Base-by-base conservation (phyloP, 306 rosid genomes). In the Abrus precatorius region DNA sequence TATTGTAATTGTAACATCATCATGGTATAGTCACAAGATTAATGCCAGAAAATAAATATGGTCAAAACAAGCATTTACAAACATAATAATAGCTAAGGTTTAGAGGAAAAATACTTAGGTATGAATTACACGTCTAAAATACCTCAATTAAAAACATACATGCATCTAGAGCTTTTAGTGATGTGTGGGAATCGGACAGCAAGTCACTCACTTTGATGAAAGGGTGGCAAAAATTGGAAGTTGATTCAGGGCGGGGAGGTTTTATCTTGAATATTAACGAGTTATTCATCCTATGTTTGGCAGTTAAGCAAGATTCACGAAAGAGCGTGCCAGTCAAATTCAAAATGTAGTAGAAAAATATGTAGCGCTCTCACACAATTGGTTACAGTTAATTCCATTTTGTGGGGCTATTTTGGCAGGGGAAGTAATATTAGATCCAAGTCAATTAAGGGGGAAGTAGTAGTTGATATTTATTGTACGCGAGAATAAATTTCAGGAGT, bases 91-190 rank as follows among this genome's bases (percentile, higher is more conserved):
- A 69, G n/a, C 28, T 43, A 73, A 44, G 70, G 45, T 64, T 38
- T 13, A 75, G 3, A 73, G 74, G 67, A 20, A 50, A 49, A 60
- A 45, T 0, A 20, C 20, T 20, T 20, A 20, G 20, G 20, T 20
- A 20, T 20, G 20, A 20, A 20, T 0, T 20, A 20, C 20, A 20
- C 20, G 20, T 20, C 20, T 20, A 47, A 61, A 85, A 67, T 5
- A 38, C 6, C 4, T 73, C 47, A 12, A 47, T 27, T 47, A 57
- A 77, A 71, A 77, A 48, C 27, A 33, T 20, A 13, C 27, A 49
- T 80, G 60, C 14, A n/a, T 57, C 60, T 3, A 60, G 4, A 60
- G 52, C 47, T 84, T 74, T 49, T 32, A 55, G 36, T 41, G 83
- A 74, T 27, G 66, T 29, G 65, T 2, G 72, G 55, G 67, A 73